Evolutionary conservation across 768 basidiomycete genomes (phyloP), one percentile per base, ranked within the genome.

Genomic region (Russula griseocarnosa): DNA sequence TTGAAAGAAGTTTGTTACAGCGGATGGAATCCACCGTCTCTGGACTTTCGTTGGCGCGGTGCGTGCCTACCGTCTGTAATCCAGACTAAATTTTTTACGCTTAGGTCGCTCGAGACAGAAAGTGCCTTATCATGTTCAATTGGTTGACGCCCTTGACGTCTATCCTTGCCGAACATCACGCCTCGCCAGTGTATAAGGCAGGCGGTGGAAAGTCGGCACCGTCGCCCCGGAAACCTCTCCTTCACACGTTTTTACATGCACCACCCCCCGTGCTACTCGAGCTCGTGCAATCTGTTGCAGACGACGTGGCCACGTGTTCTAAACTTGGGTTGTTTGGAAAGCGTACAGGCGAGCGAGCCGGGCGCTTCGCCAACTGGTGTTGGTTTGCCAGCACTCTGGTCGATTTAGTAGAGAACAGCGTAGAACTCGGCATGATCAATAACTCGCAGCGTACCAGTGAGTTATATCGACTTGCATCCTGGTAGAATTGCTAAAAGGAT

Each of bases 261-360:
- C 86, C 90, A 18, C 92, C 92, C 11, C 92, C 92, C 3, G 85
- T 92, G 42, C 77, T 94, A 13, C 79, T 94, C 6, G 91, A 92
- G 70, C 78, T 94, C 34, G 81, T 88, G 58, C 86, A 88, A 67
- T 85, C 86, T 3, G 73, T 86, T 40, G 81, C 92, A 8, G 91
- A 94, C 69, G 92, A 94, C 74, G 73, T 90, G n/a, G 81, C 82
- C 53, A 91, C 90, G n/a, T 83, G 86, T 69, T 84, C 87, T 14
- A 79, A 78, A 63, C 75, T 93, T 32, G 92, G 91, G 1, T 74
- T 94, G 11, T 68, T 93, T 5, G 83, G 87, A 6, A 81, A 82
- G 67, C 80, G 78, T 55, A 74, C 81, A 1, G 92, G 92, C 20
- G 80, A 82, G 55, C 82, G 85, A 40, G 92, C 90, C 3, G 90